phyloP scores from a whole-genome alignment of 805 yeast genomes.

The Wickerhamomyces tratensis region DNA sequence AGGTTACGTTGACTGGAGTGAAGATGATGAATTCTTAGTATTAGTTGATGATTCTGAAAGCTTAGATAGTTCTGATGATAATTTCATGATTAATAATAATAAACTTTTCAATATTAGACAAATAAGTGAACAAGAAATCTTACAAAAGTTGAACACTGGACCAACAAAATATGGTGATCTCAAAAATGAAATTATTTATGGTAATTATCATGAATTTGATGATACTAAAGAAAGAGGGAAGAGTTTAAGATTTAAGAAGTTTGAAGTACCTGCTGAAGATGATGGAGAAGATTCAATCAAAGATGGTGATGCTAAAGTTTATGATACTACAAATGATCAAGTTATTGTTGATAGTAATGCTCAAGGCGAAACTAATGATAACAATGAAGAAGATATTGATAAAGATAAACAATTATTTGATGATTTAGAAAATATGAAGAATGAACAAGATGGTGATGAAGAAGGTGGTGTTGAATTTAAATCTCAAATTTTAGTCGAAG shows the following conservation, averaged over 20 bases:
- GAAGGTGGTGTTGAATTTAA: conserved; percentile 20
- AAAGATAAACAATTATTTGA: conserved; percentile 15
- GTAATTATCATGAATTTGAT: conserved; percentile 9
- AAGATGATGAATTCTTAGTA: conserved; percentile 32
- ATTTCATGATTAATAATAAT: conserved; percentile 11
- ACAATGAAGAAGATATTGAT: conserved; percentile 4
- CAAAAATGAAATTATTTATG: conserved; percentile 10
- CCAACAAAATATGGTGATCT: conserved; percentile 12
- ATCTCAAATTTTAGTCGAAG: conserved; percentile 11
- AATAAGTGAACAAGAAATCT: conserved; percentile 9
- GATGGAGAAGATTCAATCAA: conserved; percentile 7
- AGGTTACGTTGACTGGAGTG: conserved; percentile 62
- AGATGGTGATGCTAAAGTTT: conserved; percentile 6
- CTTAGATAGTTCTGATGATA: conserved; percentile 7
- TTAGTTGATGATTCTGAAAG: conserved; percentile 14
- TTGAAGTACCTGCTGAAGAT: conserved; percentile 3
- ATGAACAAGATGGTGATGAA: conserved; percentile 16
- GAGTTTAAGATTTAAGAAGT: conserved; percentile 14
- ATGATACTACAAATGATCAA: conserved; percentile 11
- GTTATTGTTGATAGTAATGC: conserved; percentile 7
- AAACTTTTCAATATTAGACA: conserved; percentile 5
- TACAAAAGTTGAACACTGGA: conserved; percentile 10
- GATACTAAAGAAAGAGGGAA: conserved; percentile 8
- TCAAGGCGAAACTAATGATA: not conserved
- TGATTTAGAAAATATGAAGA: conserved; percentile 14